Evolutionary conservation across 1,284 basidiomycete genomes (phyloP), one percentile per base, ranked within the genome.

Genomic region (Tilletia walkeri): DNA sequence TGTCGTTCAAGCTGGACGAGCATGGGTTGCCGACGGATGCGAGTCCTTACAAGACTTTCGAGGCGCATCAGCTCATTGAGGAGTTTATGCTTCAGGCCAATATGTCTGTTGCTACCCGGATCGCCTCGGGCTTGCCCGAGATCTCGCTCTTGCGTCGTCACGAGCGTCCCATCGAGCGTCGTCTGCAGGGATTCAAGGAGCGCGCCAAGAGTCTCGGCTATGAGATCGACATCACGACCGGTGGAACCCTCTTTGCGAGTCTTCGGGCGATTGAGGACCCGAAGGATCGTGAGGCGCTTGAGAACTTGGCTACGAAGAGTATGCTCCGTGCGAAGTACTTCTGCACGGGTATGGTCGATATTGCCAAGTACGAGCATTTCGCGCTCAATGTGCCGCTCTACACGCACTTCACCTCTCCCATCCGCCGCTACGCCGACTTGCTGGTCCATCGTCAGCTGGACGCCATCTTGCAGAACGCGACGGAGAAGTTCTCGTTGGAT

Each of bases 331-430:
- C 96, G 74, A 95, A 95, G 84, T 98, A 99, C 86, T 99, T 97
- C 89, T 99, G 95, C 84, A 90, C 95, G 36, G 96, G 96, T 75
- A 96, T 98, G 93, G 88, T 99, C 77, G 96, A 99, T 85, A 99
- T 99, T 81, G 93, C 94, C 59, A 98, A 99, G 86, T 99, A 98
- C 84, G 86, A 89, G 47, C 96, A 99, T 85, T 98, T 93, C 84
- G 90, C 94, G 1, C 87, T 99, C 78, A 95, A 91, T 78, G 87
- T 90, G 6, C 94, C 96, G 7, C 86, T 99, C 67, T 99, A 99
- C 86, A 96, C 95, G 34, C 95, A 99, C 85, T 99, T 97, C 85
- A 96, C 95, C 70, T 75, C 76, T 18, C 82, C 83, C n/a, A 78
- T 80, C 50, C 73, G 75, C 47, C 80, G 84, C 47, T 96, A 95